Evolutionary conservation across 2,329 filamentous ascomycete genomes (phyloP).

Genomic region (Zarea fungicola): DNA sequence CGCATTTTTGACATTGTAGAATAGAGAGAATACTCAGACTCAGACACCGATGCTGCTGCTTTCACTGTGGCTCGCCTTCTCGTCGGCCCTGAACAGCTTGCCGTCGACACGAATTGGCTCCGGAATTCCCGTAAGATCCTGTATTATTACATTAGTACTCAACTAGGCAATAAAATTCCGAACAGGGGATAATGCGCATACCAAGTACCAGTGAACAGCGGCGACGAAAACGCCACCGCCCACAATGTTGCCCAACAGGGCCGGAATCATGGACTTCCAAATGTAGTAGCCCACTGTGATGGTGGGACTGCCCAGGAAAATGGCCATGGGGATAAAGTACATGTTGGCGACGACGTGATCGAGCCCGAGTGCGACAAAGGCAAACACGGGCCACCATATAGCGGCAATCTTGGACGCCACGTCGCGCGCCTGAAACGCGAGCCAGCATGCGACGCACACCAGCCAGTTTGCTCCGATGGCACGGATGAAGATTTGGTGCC

Average conservation of each 20-base stretch:
- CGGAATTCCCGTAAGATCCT: background rate
- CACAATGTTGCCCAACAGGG: slow-evolving; percentile 45
- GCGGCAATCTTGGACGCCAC: slow-evolving; percentile 45
- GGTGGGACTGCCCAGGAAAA: slow-evolving; percentile 38
- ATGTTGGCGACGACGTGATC: slow-evolving; percentile 55
- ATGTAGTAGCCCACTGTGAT: slow-evolving; percentile 45
- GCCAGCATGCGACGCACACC: slow-evolving; percentile 46
- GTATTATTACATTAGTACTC: background rate
- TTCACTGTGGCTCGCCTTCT: background rate
- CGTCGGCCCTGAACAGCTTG: background rate
- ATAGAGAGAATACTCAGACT: background rate
- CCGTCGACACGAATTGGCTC: background rate
- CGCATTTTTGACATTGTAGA: too few relatives aligned
- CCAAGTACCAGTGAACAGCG: slow-evolving; percentile 23
- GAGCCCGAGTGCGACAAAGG: slow-evolving; percentile 45
- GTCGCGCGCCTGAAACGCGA: slow-evolving; percentile 41
- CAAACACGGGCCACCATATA: slow-evolving; percentile 51
- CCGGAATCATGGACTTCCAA: slow-evolving; percentile 49
- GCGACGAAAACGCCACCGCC: slow-evolving; percentile 46
- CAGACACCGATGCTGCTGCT: background rate
- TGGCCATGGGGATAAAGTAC: slow-evolving; percentile 45
- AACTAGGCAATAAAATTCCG: background rate
- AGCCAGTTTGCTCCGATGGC: slow-evolving; percentile 52
- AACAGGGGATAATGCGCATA: background rate
- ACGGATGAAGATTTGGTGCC: slow-evolving; percentile 48